Base-by-base conservation (phyloP, 495 filamentous ascomycete genomes). In the Elasticomyces elasticus region DNA sequence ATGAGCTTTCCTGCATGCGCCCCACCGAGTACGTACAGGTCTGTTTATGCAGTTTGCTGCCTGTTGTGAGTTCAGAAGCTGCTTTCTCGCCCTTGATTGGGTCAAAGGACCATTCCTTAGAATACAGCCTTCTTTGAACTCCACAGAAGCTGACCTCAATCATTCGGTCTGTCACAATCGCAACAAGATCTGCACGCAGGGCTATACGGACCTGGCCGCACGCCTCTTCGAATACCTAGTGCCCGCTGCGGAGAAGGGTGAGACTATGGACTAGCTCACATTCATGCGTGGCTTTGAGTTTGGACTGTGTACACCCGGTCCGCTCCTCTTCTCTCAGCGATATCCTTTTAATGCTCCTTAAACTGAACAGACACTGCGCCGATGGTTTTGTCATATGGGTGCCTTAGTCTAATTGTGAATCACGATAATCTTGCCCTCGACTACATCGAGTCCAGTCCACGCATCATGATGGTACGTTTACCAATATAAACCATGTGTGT, bases 351-450 rank as follows among this genome's bases (percentile, higher is more conserved):
- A 49, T 19, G n/a, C 25, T 17, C 25, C 20, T 17, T 26, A 26
- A 22, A 23, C 42, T 17, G 42, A 23, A 7, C 5, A 5, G 35
- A 40, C 5, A 17, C 19, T 17, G 35, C 35, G 35, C 35, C 13
- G 5, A 60, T 60, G 58, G 20, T 51, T n/a, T 52, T 41, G 53
- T 47, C 58, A 56, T 52, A 52, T 52, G 58, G 53, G 38, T 46
- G 47, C 47, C 52, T 41, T 20, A 22, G 49, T 30, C 11, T 54
- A 17, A 20, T 30, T 52, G 51, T 45, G 37, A 48, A 54, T 19
- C 17, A 27, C 20, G 26, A 55, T 27, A 30, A 13, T 24, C 41
- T 51, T 2, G 20, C 5, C 20, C 28, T 47, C 24, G 23, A 56
- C 19, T 11, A 19, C 20, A 38, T 52, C 12, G 46, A 55, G 19